phyloP scores from a whole-genome alignment of 257 asterid species.

The Nicotiana attenuata region DNA sequence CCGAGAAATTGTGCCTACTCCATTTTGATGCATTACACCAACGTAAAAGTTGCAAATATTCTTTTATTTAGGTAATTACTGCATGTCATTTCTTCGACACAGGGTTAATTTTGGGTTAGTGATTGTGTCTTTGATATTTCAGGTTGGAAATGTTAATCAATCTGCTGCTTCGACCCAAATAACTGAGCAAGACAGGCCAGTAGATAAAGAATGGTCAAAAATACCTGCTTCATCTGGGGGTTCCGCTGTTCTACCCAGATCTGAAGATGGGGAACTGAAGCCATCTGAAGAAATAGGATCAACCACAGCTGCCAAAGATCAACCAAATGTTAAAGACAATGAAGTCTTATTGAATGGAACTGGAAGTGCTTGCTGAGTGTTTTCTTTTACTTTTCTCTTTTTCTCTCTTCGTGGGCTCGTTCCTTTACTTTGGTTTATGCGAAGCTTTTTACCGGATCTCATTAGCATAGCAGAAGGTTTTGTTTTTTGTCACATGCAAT shows the following conservation, averaged over 20 bases:
- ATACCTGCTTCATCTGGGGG: background rate
- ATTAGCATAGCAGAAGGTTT: background rate
- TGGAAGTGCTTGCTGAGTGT: background rate
- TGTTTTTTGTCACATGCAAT: background rate
- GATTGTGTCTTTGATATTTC: background rate
- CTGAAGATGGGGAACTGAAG: slow-evolving; percentile 16
- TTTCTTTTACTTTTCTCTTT: background rate
- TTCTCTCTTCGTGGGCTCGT: background rate
- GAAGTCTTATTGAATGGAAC: background rate
- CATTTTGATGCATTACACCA: background rate
- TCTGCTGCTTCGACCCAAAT: background rate
- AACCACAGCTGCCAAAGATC: slow-evolving; percentile 12
- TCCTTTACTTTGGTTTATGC: background rate
- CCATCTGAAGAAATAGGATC: slow-evolving; percentile 8
- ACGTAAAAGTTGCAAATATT: background rate
- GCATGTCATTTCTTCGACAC: background rate
- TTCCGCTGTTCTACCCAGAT: background rate
- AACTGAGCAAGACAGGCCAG: slow-evolving; percentile 11
- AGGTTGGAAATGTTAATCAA: slow-evolving; percentile 18
- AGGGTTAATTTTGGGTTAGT: background rate
- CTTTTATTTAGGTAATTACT: background rate
- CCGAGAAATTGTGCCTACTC: background rate
- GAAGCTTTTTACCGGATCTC: background rate
- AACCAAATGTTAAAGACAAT: slow-evolving; percentile 2
- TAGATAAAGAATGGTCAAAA: background rate